Conservation (phyloP, 345 rosid genomes). For the Sapria himalayana region DNA sequence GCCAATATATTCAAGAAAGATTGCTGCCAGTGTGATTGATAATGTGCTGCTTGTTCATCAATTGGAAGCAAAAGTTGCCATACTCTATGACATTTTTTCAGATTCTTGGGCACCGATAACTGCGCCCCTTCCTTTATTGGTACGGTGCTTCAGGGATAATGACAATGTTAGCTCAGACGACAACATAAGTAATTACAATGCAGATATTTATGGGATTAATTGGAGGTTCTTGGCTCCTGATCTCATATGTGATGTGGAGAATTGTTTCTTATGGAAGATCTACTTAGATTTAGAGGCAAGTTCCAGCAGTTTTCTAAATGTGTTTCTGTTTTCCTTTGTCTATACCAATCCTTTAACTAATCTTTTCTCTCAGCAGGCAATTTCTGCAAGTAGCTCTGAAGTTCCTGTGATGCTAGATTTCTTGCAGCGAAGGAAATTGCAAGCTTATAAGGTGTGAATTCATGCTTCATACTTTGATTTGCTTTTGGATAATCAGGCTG, state of each 20-base stretch:
- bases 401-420: slow-evolving; percentile 68
- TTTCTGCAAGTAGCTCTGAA: slow-evolving; percentile 88
- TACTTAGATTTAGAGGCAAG: slow-evolving; percentile 79
- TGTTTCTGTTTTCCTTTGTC: slow-evolving; percentile 2
- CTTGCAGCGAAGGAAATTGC: slow-evolving; percentile 79
- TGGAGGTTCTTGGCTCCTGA: slow-evolving; percentile 90
- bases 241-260: slow-evolving; percentile 57
- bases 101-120: slow-evolving; percentile 94
- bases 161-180: slow-evolving; percentile 32
- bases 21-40: slow-evolving; percentile 73
- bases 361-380: slow-evolving; percentile 38
- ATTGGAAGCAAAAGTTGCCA: slow-evolving; percentile 85
- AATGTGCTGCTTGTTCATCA: slow-evolving; percentile 92
- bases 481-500: no score
- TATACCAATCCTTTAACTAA: neutral
- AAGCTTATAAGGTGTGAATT: slow-evolving; percentile 59
- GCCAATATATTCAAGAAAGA: slow-evolving; percentile 80
- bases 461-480: no score
- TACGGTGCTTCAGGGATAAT: slow-evolving; percentile 49
- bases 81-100: slow-evolving; percentile 73
- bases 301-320: slow-evolving; percentile 1
- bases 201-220: slow-evolving; percentile 53
- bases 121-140: slow-evolving; percentile 85
- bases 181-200: slow-evolving; percentile 25
- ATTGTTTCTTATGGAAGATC: slow-evolving; percentile 70